These are phyloP conservation scores for Mycosphaerella sp. DNA, from an alignment of 2,329 filamentous ascomycete genomes.

Conservation along the genomic window DNA sequence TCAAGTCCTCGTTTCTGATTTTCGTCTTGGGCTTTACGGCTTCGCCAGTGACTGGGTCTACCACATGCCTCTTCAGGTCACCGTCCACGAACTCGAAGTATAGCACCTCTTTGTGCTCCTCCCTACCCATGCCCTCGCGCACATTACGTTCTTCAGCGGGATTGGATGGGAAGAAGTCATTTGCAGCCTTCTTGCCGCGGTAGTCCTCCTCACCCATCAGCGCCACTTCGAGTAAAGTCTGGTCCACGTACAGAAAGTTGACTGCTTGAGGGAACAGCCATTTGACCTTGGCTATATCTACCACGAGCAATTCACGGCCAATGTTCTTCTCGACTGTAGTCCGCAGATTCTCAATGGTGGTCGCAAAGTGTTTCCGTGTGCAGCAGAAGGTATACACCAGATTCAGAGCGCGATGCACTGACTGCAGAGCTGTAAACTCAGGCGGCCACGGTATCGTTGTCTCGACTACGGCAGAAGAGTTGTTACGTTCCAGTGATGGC, in stretches of 20 bases:
- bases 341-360: constrained; percentile 84
- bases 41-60: constrained; percentile 66
- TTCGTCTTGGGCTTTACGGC: constrained; percentile 61
- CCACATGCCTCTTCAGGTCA: constrained; percentile 76
- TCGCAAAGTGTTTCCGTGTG: constrained; percentile 84
- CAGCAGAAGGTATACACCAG: constrained; percentile 93
- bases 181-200: constrained; percentile 53
- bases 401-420: constrained; percentile 78
- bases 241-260: constrained; percentile 80
- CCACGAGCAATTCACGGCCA: constrained; percentile 60
- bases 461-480: constrained; percentile 50
- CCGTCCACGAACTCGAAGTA: constrained; percentile 91
- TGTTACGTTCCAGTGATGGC: constrained; percentile 39
- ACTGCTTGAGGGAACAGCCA: constrained; percentile 71
- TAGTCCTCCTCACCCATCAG: constrained; percentile 63
- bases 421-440: constrained; percentile 64
- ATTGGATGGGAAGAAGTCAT: constrained; percentile 44
- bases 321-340: constrained; percentile 78
- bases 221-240: constrained; percentile 74
- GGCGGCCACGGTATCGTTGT: constrained; percentile 64
- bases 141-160: constrained; percentile 33
- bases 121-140: constrained; percentile 31
- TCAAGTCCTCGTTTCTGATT: constrained; percentile 70
- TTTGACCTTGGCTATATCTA: constrained; percentile 78
- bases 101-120: constrained; percentile 57